phyloP scores from a whole-genome alignment of 2,329 filamentous ascomycete genomes.

The Diplodia mutila region DNA sequence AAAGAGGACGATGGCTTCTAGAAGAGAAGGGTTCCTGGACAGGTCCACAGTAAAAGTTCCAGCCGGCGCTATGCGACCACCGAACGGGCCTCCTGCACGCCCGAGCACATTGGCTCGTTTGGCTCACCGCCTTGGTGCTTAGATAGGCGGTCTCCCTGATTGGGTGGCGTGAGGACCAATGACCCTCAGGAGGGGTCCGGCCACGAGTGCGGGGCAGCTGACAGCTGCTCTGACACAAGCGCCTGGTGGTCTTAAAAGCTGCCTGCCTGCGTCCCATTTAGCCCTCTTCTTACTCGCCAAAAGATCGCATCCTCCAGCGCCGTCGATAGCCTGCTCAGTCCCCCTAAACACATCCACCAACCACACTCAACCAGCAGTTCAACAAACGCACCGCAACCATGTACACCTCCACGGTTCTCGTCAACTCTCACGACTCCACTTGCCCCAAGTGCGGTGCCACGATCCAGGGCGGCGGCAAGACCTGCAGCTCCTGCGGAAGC shows the following conservation, averaged over 20 bases:
- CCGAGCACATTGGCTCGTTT: conserved; percentile 4
- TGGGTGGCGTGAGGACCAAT: conserved; percentile 22
- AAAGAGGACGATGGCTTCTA: conserved; percentile 26
- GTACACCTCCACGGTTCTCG: conserved; percentile 31
- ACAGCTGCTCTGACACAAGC: conserved; percentile 16
- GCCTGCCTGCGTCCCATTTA: not conserved
- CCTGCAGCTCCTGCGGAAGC: conserved; percentile 44
- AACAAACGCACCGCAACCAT: not conserved
- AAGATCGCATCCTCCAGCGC: not conserved
- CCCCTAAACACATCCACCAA: not conserved
- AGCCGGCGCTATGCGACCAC: conserved; percentile 12
- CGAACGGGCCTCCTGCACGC: conserved; percentile 6
- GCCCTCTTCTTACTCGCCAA: not conserved
- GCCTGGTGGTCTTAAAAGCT: conserved; percentile 14
- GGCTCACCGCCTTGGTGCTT: conserved; percentile 23
- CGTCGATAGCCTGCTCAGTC: not conserved
- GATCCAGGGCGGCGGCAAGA: conserved; percentile 40
- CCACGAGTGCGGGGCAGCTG: conserved; percentile 25
- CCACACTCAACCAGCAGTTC: not conserved
- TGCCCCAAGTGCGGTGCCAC: conserved; percentile 47
- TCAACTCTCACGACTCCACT: conserved; percentile 37
- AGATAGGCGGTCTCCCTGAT: conserved; percentile 24
- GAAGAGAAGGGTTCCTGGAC: conserved; percentile 5
- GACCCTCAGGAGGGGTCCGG: conserved; percentile 15
- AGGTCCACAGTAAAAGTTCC: conserved; percentile 4